Conservation (phyloP, 352 stramenopile species). For the Thalassiosira hispida region DNA sequence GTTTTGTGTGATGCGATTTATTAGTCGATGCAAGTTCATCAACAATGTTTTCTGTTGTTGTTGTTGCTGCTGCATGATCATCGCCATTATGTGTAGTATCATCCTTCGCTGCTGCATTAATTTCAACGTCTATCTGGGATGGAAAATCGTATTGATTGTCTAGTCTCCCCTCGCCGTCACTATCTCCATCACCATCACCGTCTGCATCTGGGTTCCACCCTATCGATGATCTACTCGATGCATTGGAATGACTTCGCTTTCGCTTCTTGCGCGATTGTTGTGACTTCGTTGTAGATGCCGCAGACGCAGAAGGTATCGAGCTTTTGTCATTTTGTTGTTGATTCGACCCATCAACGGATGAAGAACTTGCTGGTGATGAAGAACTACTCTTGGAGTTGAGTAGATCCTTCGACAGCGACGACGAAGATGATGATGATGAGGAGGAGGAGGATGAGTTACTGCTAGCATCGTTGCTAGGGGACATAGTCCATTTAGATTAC, state of each 20-base stretch:
- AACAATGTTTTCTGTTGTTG: neutral
- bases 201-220: constrained; percentile 6
- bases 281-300: neutral
- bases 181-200: neutral
- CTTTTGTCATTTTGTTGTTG: neutral
- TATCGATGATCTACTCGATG: neutral
- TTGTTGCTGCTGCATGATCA: no score
- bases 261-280: neutral
- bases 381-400: neutral
- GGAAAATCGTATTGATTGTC: neutral
- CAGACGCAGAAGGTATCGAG: constrained; percentile 1
- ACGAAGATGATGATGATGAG: neutral
- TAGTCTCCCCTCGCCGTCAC: neutral
- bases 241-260: constrained; percentile 3
- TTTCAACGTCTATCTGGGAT: neutral
- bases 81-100: neutral
- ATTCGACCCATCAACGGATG: neutral
- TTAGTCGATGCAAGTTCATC: neutral
- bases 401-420: neutral
- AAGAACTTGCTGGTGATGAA: constrained; percentile 8
- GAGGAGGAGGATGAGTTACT: constrained; percentile 2
- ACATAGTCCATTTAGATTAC: neutral
- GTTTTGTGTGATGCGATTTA: constrained; percentile 5
- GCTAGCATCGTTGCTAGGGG: neutral
- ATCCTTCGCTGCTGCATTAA: neutral